Base-by-base conservation (phyloP, 1,284 basidiomycete species). In the Ustilago loliicola region DNA sequence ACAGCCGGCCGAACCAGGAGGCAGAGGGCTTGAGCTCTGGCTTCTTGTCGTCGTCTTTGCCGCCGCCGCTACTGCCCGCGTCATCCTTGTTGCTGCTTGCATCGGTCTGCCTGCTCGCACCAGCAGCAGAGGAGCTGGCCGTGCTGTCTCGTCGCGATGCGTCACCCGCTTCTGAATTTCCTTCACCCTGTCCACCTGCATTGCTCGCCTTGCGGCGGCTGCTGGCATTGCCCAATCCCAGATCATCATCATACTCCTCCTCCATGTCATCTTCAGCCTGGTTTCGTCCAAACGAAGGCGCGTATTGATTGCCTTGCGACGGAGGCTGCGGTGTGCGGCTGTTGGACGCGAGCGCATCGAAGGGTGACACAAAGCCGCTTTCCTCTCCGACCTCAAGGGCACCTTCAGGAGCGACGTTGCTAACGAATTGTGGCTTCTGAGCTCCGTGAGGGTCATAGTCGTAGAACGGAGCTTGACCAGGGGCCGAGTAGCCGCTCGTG, bases 221-320 rank as follows among this genome's bases (percentile, higher is more conserved):
- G 63, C 66, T 79, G 58, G 88, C 88, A 84, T 98, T 99, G 13
- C 96, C 94, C 68, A 99, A 90, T 2, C 97, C 96, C 42, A 98
- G 90, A 58, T 96, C 94, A 5, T 93, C 93, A 32, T 90, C 87
- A 21, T n/a, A n/a, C n/a, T 71, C 68, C 11, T 67, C 69, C 11
- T 48, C 56, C 40, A 50, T 50, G 9, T 58, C 56, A 40, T 66
- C 56, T 1, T 40, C 59, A n/a, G n/a, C n/a, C 32, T 61, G 29
- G 25, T 69, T 55, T 25, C 57, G 56, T 11, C 60, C 45, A 30
- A 67, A 66, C 34, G 66, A 64, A 19, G 66, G 58, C n/a, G 59
- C 65, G 50, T 73, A 73, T 53, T 72, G 61, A n/a, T 66, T 70
- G 50, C 55, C 51, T 50, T 67, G 75, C 36, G 67, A 57, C 32